Evolutionary conservation across 108 stramenopile species (phyloP).

Genomic region (Chaetoceros muelleri): DNA sequence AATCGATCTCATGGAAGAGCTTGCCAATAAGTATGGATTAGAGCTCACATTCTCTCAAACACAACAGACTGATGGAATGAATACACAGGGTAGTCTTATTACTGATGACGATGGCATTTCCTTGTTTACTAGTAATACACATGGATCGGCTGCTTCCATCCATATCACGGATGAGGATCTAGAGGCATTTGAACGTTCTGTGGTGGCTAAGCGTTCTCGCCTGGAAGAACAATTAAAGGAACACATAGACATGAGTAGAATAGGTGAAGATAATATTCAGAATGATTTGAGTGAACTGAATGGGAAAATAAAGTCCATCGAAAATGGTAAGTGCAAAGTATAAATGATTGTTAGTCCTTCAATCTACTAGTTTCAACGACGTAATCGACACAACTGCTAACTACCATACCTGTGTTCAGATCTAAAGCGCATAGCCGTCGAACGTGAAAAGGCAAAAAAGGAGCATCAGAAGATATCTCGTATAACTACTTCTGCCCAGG

Average conservation of each 20-base stretch:
- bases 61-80: conserved; percentile 15
- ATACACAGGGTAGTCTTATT: conserved; percentile 29
- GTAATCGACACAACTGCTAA: too few relatives aligned
- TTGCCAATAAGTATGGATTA: conserved; percentile 36
- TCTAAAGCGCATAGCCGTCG: conserved; percentile 7
- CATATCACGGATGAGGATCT: conserved; percentile 53
- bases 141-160: conserved; percentile 10
- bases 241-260: conserved; percentile 22
- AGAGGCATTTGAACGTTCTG: conserved; percentile 38
- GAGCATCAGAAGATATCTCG: conserved; percentile 17
- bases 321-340: conserved; percentile 30
- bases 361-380: too few relatives aligned
- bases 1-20: conserved; percentile 53
- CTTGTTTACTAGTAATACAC: conserved; percentile 10
- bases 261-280: conserved; percentile 43
- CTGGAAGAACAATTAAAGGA: conserved; percentile 22
- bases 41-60: conserved; percentile 40
- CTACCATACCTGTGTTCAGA: too few relatives aligned
- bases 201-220: conserved; percentile 29
- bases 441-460: conserved; percentile 35
- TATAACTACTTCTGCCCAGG: conserved; percentile 14
- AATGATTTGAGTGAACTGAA: conserved; percentile 48
- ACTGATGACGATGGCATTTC: conserved; percentile 7
- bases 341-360: too few relatives aligned
- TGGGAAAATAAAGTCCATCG: conserved; percentile 37